phyloP scores from a whole-genome alignment of 2,329 filamentous ascomycete genomes.

The Paracamarosporium sp. region DNA sequence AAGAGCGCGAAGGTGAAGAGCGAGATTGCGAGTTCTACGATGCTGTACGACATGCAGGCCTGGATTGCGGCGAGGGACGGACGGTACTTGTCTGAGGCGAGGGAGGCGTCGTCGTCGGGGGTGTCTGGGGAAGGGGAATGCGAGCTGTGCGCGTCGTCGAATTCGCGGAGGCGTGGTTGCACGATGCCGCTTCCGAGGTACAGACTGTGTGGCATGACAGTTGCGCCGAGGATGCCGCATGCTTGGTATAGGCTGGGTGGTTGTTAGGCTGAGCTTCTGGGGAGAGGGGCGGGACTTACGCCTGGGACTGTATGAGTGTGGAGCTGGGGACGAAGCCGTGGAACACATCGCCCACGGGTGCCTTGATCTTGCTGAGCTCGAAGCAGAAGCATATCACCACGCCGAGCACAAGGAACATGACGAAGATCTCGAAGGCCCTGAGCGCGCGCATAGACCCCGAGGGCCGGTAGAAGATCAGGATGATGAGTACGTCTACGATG shows the following conservation, averaged over 20 bases:
- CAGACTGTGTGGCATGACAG: constrained; percentile 68
- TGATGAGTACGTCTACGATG: constrained; percentile 62
- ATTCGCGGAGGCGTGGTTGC: constrained; percentile 55
- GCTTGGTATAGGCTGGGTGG: constrained; percentile 62
- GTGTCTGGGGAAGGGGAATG: constrained; percentile 12
- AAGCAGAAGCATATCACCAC: constrained; percentile 65
- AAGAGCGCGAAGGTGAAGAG: constrained; percentile 86
- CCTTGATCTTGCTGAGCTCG: constrained; percentile 61
- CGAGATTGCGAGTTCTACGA: constrained; percentile 72
- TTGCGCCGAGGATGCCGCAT: constrained; percentile 79
- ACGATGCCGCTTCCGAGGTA: constrained; percentile 65
- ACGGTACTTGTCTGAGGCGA: constrained; percentile 62
- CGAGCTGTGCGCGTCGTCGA: constrained; percentile 28
- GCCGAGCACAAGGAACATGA: constrained; percentile 60
- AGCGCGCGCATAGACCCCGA: constrained; percentile 59
- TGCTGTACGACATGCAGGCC: constrained; percentile 75
- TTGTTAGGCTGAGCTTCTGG: constrained; percentile 2
- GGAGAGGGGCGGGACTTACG: constrained; percentile 39
- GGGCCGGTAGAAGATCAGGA: constrained; percentile 63
- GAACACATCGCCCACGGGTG: constrained; percentile 60
- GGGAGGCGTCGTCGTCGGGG: constrained; percentile 26
- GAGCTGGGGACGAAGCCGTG: constrained; percentile 62
- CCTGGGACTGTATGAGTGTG: constrained; percentile 59
- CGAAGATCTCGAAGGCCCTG: constrained; percentile 61
- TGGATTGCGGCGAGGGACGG: constrained; percentile 77